These are phyloP conservation scores for Phytophthora pinifolia DNA, from an alignment of 352 stramenopile genomes.

Conservation along the genomic window DNA sequence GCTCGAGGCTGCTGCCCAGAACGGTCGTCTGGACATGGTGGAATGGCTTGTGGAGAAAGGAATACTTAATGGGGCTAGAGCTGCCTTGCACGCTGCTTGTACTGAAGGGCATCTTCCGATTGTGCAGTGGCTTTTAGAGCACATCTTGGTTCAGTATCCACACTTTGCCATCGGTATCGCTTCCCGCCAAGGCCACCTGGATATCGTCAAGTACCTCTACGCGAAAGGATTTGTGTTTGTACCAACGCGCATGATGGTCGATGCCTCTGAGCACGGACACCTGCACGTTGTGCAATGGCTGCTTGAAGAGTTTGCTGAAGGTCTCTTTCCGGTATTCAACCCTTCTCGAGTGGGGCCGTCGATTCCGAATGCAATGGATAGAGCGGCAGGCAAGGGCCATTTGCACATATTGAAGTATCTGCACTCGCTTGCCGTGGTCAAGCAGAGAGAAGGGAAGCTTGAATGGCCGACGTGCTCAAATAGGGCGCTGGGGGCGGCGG, in stretches of 20 bases:
- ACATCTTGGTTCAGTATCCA: not conserved
- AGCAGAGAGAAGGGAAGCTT: slow-evolving; percentile 8
- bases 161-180: not conserved
- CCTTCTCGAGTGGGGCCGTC: not conserved
- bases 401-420: slow-evolving; percentile 12
- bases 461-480: slow-evolving; percentile 7
- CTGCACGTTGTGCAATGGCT: slow-evolving; percentile 15
- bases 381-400: slow-evolving; percentile 13
- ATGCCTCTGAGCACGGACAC: slow-evolving; percentile 10
- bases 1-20: not conserved
- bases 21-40: slow-evolving; percentile 2
- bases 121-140: not conserved
- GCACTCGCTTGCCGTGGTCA: slow-evolving; percentile 5
- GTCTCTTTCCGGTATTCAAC: slow-evolving; percentile 10
- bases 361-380: slow-evolving; percentile 13
- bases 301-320: slow-evolving; percentile 5
- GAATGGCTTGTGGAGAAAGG: slow-evolving; percentile 3
- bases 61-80: not conserved
- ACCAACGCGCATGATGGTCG: slow-evolving; percentile 4
- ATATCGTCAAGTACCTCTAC: slow-evolving; percentile 1
- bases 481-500: slow-evolving; percentile 1
- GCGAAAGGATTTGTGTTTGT: not conserved
- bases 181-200: not conserved
- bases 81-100: not conserved
- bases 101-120: slow-evolving; percentile 3